Evolutionary conservation across 345 rosid genomes (phyloP), one percentile per base, ranked within the genome.

Genomic region (Eucalyptus pauciflora): DNA sequence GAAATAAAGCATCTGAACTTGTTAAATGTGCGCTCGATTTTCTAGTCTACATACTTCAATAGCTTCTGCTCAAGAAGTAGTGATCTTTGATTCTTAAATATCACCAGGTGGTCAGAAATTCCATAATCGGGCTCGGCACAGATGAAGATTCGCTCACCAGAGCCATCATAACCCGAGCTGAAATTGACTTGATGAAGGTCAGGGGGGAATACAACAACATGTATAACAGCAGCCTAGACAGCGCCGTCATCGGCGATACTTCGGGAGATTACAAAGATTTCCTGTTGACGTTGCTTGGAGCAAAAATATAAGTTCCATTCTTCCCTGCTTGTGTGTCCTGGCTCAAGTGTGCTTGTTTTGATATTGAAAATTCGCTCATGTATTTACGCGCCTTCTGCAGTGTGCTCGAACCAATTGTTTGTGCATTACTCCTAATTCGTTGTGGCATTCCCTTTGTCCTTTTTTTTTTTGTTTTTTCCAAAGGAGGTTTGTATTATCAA

Each of bases 81-180:
- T 83, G 49, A 31, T 20, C 41, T 79, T 29, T 83, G 86, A 51
- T 41, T 67, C 46, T 62, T 10, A 86, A 52, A 83, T 62, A 54
- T 91, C 51, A 67, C 54, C 92, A 97, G 97, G 97, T 96, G 48
- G 87, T 97, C 8, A 81, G 94, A 81, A 92, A 88, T 67, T 92
- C 98, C 12, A 91, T 96, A 13, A 85, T 90, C 18, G 98, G 99
- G 25, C 62, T 94, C 43, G 99, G 99, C 71, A 98, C 99, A 29
- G 99, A 98, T 86, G 98, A 97, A 92, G 96, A 96, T 90, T 91
- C 98, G 16, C 91, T 98, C 85, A 96, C 94, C 60, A 95, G 98
- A 93, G 98, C 93, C 22, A 94, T 97, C 33, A 93, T 97, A 90
- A 90, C 92, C 25, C 94, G 99, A 87, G 97, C 99, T 46, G 99